These are phyloP conservation scores for Cystobasidium slooffiae DNA, from an alignment of 1,284 basidiomycete species.

Conservation along the genomic window DNA sequence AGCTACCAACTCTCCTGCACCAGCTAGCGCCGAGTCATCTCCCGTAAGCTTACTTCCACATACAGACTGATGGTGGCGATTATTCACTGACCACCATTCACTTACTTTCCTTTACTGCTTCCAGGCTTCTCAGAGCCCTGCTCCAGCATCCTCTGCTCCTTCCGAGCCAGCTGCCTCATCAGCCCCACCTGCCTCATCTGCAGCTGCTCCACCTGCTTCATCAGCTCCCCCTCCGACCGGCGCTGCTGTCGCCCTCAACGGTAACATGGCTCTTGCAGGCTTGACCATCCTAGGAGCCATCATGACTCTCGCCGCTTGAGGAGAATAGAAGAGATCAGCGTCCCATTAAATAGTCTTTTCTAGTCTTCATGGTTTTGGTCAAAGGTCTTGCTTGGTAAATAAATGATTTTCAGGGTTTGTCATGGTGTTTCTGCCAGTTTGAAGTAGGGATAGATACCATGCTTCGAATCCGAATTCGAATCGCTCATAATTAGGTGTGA, in stretches of 20 bases:
- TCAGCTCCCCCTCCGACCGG: constrained; percentile 16
- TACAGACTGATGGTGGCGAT: background rate
- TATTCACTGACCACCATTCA: background rate
- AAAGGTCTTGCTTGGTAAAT: background rate
- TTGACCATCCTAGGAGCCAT: constrained; percentile 14
- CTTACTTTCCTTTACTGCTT: background rate
- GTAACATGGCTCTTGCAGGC: constrained; percentile 18
- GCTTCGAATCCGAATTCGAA: no score
- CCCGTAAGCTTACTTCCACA: constrained; percentile 6
- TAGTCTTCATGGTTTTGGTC: background rate
- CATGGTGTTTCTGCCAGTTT: no score
- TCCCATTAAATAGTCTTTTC: background rate
- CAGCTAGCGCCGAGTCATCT: background rate
- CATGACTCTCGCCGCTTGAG: constrained; percentile 9
- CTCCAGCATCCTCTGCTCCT: background rate
- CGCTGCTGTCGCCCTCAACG: background rate
- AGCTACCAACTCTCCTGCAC: constrained; percentile 14
- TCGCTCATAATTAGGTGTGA: no score
- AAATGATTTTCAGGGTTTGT: no score
- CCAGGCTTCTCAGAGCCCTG: background rate
- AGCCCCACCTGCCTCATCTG: background rate
- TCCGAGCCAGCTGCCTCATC: background rate
- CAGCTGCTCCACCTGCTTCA: constrained; percentile 4
- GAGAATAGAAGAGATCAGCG: background rate
- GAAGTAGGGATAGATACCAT: no score